Conservation (phyloP, 805 yeast species). For the Kodamaea laetipori region DNA sequence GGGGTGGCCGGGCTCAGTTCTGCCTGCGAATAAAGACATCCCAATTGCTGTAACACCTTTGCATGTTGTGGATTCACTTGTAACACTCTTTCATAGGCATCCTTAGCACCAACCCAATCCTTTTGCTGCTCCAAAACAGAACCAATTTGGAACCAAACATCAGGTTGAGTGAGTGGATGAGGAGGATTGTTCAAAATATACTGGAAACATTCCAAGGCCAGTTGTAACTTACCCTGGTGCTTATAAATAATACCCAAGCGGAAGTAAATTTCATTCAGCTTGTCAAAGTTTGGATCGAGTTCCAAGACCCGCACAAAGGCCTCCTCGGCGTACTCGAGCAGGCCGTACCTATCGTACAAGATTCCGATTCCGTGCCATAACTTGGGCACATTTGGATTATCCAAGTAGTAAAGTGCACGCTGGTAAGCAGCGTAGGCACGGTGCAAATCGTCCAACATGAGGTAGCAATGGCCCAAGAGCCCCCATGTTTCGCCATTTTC, state of each 20-base stretch:
- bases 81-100: conserved; percentile 91
- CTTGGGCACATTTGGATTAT: conserved; percentile 93
- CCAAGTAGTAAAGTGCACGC: conserved; percentile 87
- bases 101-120: conserved; percentile 88
- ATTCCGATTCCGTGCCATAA: conserved; percentile 99
- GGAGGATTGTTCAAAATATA: conserved; percentile 92
- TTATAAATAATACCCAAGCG: conserved; percentile 95
- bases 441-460: conserved; percentile 94
- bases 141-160: conserved; percentile 98
- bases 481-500: conserved; percentile 98
- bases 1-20: conserved; percentile 33
- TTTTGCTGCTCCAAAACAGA: conserved; percentile 92
- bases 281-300: conserved; percentile 93
- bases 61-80: conserved; percentile 92
- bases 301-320: conserved; percentile 96
- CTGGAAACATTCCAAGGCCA: conserved; percentile 92
- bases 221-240: conserved; percentile 84
- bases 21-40: conserved; percentile 84
- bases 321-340: conserved; percentile 96
- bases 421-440: conserved; percentile 96
- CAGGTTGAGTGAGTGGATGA: conserved; percentile 92
- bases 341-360: conserved; percentile 92
- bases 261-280: conserved; percentile 94
- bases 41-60: conserved; percentile 92
- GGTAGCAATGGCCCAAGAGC: conserved; percentile 89